These are phyloP conservation scores for Aspergillus baeticus DNA, from an alignment of 495 filamentous ascomycete species.

Conservation along the genomic window DNA sequence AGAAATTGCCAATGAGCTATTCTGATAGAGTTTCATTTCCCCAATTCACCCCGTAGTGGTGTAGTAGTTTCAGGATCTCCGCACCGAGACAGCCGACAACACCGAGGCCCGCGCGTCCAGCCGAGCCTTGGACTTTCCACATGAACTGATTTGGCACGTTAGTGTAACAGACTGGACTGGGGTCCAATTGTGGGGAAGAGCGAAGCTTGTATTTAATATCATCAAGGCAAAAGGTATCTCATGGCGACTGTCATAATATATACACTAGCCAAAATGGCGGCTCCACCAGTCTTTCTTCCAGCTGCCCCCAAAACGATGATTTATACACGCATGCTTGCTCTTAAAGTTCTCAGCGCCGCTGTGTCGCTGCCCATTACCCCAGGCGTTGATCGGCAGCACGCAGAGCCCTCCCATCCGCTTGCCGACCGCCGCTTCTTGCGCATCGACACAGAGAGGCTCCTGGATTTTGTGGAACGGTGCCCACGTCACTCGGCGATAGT, in stretches of 20 bases:
- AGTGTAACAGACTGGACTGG: too few species aligned
- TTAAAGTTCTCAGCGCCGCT: slow-evolving; percentile 34
- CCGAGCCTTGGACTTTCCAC: too few species aligned
- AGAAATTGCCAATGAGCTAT: too few species aligned
- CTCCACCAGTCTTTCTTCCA: slow-evolving; percentile 43
- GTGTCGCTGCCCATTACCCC: slow-evolving; percentile 46
- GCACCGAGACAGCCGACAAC: neutral
- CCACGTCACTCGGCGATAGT: slow-evolving; percentile 38
- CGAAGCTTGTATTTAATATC: too few species aligned
- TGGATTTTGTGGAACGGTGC: slow-evolving; percentile 38
- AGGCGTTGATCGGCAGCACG: slow-evolving; percentile 42
- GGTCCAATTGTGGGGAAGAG: too few species aligned
- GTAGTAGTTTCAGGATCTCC: neutral
- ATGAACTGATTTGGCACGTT: too few species aligned
- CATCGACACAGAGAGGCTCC: slow-evolving; percentile 34
- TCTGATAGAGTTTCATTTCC: too few species aligned
- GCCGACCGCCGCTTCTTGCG: slow-evolving; percentile 18
- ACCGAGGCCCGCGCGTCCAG: neutral
- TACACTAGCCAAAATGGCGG: neutral
- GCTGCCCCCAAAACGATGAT: slow-evolving; percentile 38
- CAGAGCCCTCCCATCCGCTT: slow-evolving; percentile 35
- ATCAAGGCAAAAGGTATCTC: neutral
- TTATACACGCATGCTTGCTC: slow-evolving; percentile 37
- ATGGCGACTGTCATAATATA: neutral
- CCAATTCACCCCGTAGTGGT: too few species aligned